Conservation (phyloP, 352 stramenopile genomes). For the Halophytophthora batemanensis region DNA sequence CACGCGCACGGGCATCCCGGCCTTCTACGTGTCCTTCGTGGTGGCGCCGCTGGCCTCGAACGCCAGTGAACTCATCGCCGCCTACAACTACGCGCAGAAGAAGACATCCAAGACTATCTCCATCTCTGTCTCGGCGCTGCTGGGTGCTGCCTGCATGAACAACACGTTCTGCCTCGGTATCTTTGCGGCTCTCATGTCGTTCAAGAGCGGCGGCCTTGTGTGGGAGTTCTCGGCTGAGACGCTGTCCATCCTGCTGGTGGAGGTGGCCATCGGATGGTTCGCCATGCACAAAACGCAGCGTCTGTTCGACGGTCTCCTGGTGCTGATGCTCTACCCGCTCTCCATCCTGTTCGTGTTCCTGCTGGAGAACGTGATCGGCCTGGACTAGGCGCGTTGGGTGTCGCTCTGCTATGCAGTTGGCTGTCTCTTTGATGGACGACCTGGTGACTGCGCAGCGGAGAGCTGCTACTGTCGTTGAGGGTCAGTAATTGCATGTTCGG, state of each 20-base stretch:
- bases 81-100: constrained; percentile 97
- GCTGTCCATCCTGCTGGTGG: constrained; percentile 94
- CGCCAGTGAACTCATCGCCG: constrained; percentile 96
- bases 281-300: constrained; percentile 88
- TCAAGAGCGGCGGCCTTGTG: constrained; percentile 87
- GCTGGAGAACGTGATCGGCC: constrained; percentile 90
- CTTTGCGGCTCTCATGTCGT: constrained; percentile 96
- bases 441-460: too few relatives aligned
- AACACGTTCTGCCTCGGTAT: constrained; percentile 99
- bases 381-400: constrained; percentile 71
- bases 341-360: constrained; percentile 92
- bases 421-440: too few relatives aligned
- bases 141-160: constrained; percentile 98
- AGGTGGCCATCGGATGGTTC: constrained; percentile 87
- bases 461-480: too few relatives aligned
- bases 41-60: constrained; percentile 97
- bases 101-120: constrained; percentile 98
- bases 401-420: background rate
- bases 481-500: too few relatives aligned
- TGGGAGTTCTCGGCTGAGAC: constrained; percentile 99
- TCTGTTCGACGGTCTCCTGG: constrained; percentile 71
- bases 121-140: constrained; percentile 92
- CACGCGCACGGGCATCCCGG: constrained; percentile 82
- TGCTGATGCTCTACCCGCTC: constrained; percentile 91
- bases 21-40: constrained; percentile 99